A percentile compares a stretch with the other conserved stretches of the same genome.
phyloP scores from a whole-genome alignment of 352 stramenopile species.

The Plasmopara viticola region DNA sequence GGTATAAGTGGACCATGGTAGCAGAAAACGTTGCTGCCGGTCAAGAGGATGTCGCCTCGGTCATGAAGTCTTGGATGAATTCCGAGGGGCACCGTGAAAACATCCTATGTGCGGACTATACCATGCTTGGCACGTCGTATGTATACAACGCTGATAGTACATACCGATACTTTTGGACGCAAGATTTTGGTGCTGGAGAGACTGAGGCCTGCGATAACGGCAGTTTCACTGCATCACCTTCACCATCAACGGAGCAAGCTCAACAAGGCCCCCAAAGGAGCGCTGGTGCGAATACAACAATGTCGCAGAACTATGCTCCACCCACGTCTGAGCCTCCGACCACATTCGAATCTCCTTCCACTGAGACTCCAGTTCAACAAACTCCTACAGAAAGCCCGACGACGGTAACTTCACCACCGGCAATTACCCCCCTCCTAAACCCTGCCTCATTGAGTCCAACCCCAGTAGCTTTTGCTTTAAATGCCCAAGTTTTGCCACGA shows the following conservation, averaged over 20 bases:
- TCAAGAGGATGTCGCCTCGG: constrained; percentile 33
- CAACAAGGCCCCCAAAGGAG: neutral
- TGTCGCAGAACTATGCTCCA: neutral
- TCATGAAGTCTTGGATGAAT: constrained; percentile 64
- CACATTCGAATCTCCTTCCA: neutral
- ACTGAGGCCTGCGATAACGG: constrained; percentile 26
- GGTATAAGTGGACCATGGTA: constrained; percentile 45
- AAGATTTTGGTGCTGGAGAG: constrained; percentile 39
- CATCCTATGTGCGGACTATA: constrained; percentile 36
- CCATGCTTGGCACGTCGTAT: constrained; percentile 31
- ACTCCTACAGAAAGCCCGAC: neutral
- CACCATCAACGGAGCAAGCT: neutral
- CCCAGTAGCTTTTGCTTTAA: neutral
- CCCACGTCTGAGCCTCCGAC: neutral
- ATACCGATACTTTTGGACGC: constrained; percentile 56
- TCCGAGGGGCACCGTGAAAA: constrained; percentile 43
- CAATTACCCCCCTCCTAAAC: neutral
- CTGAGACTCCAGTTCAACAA: neutral
- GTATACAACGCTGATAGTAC: constrained; percentile 22
- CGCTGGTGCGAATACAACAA: neutral
- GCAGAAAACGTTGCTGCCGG: constrained; percentile 56
- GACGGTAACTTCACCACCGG: neutral
- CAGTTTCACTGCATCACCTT: neutral
- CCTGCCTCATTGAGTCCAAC: neutral
- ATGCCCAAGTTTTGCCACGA: neutral